phyloP scores from a whole-genome alignment of 2,329 filamentous ascomycete species.

The Cladosporium sp. region DNA sequence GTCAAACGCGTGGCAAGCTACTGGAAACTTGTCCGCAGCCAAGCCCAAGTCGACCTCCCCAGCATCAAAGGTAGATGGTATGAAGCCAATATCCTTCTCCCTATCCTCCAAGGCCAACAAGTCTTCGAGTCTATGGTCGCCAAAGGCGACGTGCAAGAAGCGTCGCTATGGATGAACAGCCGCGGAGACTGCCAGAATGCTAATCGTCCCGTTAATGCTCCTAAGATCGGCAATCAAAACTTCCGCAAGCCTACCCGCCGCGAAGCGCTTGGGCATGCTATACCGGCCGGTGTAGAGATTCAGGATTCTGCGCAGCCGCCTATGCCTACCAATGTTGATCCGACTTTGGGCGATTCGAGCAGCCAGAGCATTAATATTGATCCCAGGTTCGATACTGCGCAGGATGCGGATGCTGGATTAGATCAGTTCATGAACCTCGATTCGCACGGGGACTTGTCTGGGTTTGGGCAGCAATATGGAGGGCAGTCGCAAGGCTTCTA shows the following conservation, averaged over 20 bases:
- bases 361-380: constrained; percentile 19
- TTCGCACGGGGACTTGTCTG: constrained; percentile 24
- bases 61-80: constrained; percentile 60
- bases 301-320: background rate
- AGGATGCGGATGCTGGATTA: constrained; percentile 21
- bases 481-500: constrained; percentile 7
- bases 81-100: constrained; percentile 50
- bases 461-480: constrained; percentile 27
- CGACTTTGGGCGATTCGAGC: constrained; percentile 1
- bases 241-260: constrained; percentile 30
- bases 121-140: constrained; percentile 15
- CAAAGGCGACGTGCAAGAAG: constrained; percentile 32
- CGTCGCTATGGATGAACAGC: constrained; percentile 33
- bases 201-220: constrained; percentile 27
- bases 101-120: constrained; percentile 32
- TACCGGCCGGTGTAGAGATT: constrained; percentile 37
- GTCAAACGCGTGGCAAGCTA: constrained; percentile 32
- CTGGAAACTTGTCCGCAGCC: constrained; percentile 39
- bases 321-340: constrained; percentile 6
- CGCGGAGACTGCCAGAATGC: constrained; percentile 32
- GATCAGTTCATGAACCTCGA: constrained; percentile 29
- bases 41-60: constrained; percentile 37
- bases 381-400: constrained; percentile 29
- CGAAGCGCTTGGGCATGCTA: constrained; percentile 40
- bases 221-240: constrained; percentile 26